Conservation (phyloP, 2,329 filamentous ascomycete genomes). For the Stromatinia cepivora region DNA sequence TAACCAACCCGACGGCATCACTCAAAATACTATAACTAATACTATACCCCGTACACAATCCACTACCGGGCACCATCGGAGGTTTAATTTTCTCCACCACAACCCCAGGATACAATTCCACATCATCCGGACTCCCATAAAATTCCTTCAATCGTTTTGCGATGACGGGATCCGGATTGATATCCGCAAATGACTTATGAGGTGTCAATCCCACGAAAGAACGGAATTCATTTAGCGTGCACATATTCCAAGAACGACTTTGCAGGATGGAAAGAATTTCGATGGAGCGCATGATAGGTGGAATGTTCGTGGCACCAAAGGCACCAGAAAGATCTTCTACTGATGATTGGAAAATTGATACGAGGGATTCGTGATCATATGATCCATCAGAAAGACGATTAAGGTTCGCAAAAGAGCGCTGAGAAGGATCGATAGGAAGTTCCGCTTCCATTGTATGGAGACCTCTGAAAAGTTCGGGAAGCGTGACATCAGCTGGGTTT, state of each 20-base stretch:
- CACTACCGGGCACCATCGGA: constrained; percentile 52
- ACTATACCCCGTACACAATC: constrained; percentile 54
- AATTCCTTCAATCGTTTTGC: constrained; percentile 64
- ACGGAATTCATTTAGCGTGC: constrained; percentile 45
- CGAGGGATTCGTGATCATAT: constrained; percentile 76
- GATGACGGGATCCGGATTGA: constrained; percentile 42
- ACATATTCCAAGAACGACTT: constrained; percentile 48
- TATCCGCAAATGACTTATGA: constrained; percentile 52
- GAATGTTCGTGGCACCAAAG: constrained; percentile 53
- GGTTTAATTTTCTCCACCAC: constrained; percentile 60
- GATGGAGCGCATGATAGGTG: constrained; percentile 48
- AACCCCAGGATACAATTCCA: constrained; percentile 70
- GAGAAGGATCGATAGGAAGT: constrained; percentile 64
- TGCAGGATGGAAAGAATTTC: constrained; percentile 51
- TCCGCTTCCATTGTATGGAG: constrained; percentile 62
- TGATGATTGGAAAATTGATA: constrained; percentile 61
- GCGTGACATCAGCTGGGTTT: constrained; percentile 49
- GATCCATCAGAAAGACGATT: constrained; percentile 64
- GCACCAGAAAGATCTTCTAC: constrained; percentile 52
- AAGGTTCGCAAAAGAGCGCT: constrained; percentile 68
- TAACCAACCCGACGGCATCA: constrained; percentile 59
- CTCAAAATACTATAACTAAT: constrained; percentile 57
- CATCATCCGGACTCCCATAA: constrained; percentile 58
- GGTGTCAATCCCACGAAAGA: constrained; percentile 53
- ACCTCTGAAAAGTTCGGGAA: constrained; percentile 61